These are phyloP conservation scores for Xerocomus spinulosus DNA, from an alignment of 768 basidiomycete genomes.

Conservation along the genomic window DNA sequence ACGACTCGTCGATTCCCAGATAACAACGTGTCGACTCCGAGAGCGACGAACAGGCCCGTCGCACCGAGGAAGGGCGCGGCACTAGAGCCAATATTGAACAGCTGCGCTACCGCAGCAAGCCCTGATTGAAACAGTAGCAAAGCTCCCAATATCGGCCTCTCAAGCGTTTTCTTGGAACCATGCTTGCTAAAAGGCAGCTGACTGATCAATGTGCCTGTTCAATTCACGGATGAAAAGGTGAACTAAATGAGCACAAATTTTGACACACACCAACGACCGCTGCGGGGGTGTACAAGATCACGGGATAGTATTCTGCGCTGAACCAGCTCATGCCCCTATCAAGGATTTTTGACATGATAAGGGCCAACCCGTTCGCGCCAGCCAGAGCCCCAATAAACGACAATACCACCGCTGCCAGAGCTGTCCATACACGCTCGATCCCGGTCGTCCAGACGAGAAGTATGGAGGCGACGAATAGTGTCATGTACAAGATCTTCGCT, in stretches of 20 bases:
- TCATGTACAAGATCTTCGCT: constrained; percentile 59
- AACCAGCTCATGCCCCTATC: constrained; percentile 86
- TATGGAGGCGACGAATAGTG: constrained; percentile 45
- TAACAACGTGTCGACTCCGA: constrained; percentile 50
- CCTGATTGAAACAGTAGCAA: constrained; percentile 57
- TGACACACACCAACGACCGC: constrained; percentile 58
- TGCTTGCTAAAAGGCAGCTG: constrained; percentile 49
- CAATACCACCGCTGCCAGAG: constrained; percentile 45
- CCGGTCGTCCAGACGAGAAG: constrained; percentile 36
- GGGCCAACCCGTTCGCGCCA: constrained; percentile 66
- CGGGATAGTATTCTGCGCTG: constrained; percentile 55
- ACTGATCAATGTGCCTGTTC: constrained; percentile 54
- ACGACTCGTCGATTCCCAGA: constrained; percentile 20
- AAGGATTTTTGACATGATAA: constrained; percentile 57
- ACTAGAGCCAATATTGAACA: constrained; percentile 68
- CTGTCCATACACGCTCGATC: constrained; percentile 32
- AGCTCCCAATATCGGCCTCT: constrained; percentile 58
- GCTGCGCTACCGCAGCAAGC: constrained; percentile 56
- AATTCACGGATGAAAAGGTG: not conserved
- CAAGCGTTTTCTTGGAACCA: constrained; percentile 35
- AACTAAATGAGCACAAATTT: not conserved
- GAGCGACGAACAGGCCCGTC: constrained; percentile 49
- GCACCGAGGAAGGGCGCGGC: constrained; percentile 67
- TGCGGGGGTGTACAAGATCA: constrained; percentile 73
- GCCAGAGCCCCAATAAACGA: constrained; percentile 56